Evolutionary conservation across 2,329 filamentous ascomycete species (phyloP).

Genomic region (Sporothrix globosa): DNA sequence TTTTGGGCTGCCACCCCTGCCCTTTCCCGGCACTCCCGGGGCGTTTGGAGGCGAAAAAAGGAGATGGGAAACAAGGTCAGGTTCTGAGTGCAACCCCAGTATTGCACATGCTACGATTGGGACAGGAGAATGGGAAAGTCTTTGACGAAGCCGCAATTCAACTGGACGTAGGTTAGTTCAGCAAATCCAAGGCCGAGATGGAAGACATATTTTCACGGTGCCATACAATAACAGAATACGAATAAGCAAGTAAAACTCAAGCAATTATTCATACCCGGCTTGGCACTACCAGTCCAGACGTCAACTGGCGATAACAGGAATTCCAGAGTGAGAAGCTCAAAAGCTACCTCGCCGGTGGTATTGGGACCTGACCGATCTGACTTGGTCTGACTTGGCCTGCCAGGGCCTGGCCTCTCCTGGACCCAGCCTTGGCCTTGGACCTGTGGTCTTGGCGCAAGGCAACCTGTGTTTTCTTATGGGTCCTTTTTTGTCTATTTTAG

Average conservation of each 20-base stretch:
- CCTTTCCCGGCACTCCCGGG: conserved; percentile 13
- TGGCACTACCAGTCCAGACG: background rate
- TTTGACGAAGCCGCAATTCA: conserved; percentile 28
- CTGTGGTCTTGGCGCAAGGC: background rate
- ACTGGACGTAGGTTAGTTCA: conserved; percentile 2
- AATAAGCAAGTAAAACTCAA: background rate
- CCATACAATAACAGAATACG: background rate
- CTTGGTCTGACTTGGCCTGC: background rate
- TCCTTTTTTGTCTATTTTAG: background rate
- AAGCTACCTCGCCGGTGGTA: background rate
- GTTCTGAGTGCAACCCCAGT: background rate
- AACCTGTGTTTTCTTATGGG: conserved; percentile 6
- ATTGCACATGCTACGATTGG: background rate
- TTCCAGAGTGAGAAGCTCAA: background rate
- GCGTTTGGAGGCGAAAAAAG: conserved; percentile 1
- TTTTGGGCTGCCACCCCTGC: background rate
- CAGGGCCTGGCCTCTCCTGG: too few relatives aligned
- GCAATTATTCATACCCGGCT: background rate
- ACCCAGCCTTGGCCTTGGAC: background rate
- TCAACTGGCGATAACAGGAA: background rate
- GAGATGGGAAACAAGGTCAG: background rate
- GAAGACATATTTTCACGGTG: background rate
- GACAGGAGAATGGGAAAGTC: conserved; percentile 1
- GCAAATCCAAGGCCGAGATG: background rate
- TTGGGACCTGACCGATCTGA: background rate